Evolutionary conservation across 495 filamentous ascomycete genomes (phyloP), one percentile per base, ranked within the genome.

Genomic region (Wilcoxina mikolae): DNA sequence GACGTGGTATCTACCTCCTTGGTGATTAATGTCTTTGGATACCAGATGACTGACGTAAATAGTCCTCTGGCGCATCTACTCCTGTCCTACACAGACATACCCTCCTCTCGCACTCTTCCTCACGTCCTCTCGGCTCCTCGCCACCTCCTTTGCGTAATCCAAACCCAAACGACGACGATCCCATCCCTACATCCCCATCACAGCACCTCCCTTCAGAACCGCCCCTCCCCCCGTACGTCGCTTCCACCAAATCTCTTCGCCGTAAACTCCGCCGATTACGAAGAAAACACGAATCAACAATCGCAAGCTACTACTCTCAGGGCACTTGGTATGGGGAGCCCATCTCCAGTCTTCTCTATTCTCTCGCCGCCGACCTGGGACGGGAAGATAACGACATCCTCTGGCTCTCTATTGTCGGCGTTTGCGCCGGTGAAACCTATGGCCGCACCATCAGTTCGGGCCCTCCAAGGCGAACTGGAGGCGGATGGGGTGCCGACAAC

Each of bases 381-480:
- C 82, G 87, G 38, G 91, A 98, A 72, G 90, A 96, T 63, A 96
- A 96, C 61, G 88, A 98, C 60, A 71, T 95, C 26, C 78, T 98
- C 26, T 98, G 91, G 91, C 75, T 93, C 44, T 77, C 87, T 9
- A 95, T 96, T 58, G 84, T 96, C 22, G 91, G 91, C 10, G 85
- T 94, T 33, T 84, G 83, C 22, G 91, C 87, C 29, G 79, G 91
- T 66, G 90, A 95, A 65, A 78, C 95, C 0, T 94, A 89, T 56
- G 90, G 90, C 12, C 84, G 84, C 17, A 56, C 53, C n/a, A 57
- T 54, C 54, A 66, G 45, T 55, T 68, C 50, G 5, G 61, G 52
- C 65, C 73, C 61, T 23, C 62, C 61, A 18, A 61, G 59, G 28
- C 56, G 53, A 15, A 76, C 78, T 38, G 74, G 77, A 3, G 80